These are phyloP conservation scores for Pythium volutum DNA, from an alignment of 352 stramenopile genomes.

Conservation along the genomic window DNA sequence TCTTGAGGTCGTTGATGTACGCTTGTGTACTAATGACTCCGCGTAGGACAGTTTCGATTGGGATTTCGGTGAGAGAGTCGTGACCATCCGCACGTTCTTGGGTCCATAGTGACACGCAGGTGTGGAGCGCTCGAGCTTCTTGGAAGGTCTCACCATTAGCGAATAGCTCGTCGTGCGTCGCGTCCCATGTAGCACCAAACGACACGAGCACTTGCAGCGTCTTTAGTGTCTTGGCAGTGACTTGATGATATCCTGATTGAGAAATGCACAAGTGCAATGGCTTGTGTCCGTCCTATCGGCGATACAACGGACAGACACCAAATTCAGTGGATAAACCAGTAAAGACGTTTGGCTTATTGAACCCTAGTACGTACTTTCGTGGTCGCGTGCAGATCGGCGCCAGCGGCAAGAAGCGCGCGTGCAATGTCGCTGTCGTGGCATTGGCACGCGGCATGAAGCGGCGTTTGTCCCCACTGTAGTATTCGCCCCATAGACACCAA, in stretches of 20 bases:
- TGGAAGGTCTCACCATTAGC: background rate
- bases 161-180: background rate
- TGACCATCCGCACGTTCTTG: background rate
- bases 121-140: background rate
- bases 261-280: background rate
- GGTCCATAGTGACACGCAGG: background rate
- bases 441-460: background rate
- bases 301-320: too few species aligned
- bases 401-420: background rate
- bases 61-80: background rate
- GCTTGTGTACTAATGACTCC: background rate
- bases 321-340: too few species aligned
- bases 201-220: conserved; percentile 1
- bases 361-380: background rate
- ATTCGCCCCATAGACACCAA: too few species aligned
- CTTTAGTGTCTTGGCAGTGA: too few species aligned
- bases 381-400: background rate
- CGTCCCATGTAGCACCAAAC: background rate
- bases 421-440: background rate
- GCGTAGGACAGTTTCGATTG: background rate
- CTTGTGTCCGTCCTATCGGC: background rate
- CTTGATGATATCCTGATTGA: too few species aligned
- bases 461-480: too few species aligned
- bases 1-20: background rate
- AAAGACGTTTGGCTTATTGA: too few species aligned